Evolutionary conservation across 257 asterid genomes (phyloP).

Genomic region (Solanum chaucha): DNA sequence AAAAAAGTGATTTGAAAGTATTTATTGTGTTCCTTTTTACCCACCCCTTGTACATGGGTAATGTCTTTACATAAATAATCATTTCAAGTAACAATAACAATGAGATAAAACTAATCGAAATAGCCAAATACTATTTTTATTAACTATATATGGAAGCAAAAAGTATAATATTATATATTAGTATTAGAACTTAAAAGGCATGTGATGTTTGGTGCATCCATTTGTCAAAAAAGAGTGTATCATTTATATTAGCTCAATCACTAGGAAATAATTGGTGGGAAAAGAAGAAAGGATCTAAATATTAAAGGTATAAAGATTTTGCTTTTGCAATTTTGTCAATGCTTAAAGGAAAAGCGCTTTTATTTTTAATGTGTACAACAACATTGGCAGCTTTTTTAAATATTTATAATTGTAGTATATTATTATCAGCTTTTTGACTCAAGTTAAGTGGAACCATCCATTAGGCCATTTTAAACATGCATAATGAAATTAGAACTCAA

Average conservation of each 20-base stretch:
- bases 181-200: background rate
- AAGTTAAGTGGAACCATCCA: background rate
- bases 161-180: background rate
- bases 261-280: background rate
- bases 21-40: too few species aligned
- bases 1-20: too few species aligned
- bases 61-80: background rate
- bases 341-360: background rate
- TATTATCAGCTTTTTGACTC: background rate
- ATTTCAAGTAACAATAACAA: background rate
- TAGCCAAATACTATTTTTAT: background rate
- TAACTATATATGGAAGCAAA: background rate
- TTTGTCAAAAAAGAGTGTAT: background rate
- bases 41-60: background rate
- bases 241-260: background rate
- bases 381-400: background rate
- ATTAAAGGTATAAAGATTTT: background rate
- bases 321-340: background rate
- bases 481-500: background rate
- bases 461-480: background rate
- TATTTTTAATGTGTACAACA: background rate
- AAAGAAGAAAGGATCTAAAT: background rate
- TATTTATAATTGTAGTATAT: background rate
- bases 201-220: background rate
- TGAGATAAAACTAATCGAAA: background rate